These are phyloP conservation scores for Globisporangium recalcitrans DNA, from an alignment of 352 stramenopile species.

Conservation along the genomic window DNA sequence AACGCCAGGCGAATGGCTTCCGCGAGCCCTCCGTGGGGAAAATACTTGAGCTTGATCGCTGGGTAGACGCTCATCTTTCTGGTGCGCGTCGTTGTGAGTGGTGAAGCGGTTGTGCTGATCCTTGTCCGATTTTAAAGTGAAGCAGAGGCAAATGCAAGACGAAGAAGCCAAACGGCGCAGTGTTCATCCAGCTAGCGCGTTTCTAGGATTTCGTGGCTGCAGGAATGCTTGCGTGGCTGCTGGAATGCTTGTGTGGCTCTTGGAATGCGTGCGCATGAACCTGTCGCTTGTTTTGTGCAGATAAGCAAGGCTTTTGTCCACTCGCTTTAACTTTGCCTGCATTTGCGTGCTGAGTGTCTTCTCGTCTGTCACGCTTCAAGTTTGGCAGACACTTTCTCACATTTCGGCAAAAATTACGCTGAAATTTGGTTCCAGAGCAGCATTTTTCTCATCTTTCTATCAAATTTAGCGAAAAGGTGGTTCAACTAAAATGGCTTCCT, in stretches of 20 bases:
- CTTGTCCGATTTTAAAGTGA: slow-evolving; percentile 6
- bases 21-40: slow-evolving; percentile 29
- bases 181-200: not conserved
- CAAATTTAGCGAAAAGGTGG: no score
- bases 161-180: not conserved
- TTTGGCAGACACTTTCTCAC: not conserved
- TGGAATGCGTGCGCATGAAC: no score
- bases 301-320: not conserved
- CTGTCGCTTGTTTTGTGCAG: no score
- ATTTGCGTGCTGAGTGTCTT: no score
- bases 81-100: not conserved
- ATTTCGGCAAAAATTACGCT: not conserved
- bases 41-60: slow-evolving; percentile 50
- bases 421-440: not conserved
- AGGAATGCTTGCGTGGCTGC: not conserved
- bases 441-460: slow-evolving; percentile 1
- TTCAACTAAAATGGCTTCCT: no score
- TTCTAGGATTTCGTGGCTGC: slow-evolving; percentile 1
- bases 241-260: no score
- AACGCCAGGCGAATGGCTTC: slow-evolving; percentile 48
- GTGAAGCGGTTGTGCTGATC: not conserved
- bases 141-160: not conserved
- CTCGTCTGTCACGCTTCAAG: not conserved
- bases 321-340: not conserved
- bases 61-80: slow-evolving; percentile 12